Conservation (phyloP, 371 early-diverging fungal genomes). For the Mortierella sp. region DNA sequence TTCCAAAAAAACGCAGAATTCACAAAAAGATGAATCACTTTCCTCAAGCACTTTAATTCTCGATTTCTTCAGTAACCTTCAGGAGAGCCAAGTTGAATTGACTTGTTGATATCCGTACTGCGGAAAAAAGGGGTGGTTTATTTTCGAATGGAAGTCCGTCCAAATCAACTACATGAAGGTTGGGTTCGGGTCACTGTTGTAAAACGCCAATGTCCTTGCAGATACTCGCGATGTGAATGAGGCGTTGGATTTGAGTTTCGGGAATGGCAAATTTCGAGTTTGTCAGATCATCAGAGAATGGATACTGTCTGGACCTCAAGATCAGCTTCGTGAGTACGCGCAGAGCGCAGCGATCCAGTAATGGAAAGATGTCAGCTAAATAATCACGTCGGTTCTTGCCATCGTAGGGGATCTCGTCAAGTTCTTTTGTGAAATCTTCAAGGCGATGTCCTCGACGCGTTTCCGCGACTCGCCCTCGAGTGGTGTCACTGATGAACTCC, state of each 20-base stretch:
- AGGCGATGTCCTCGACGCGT: constrained; percentile 29
- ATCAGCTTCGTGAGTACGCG: constrained; percentile 37
- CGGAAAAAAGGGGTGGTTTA: too few species aligned
- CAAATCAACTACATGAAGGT: too few species aligned
- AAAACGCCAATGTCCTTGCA: too few species aligned
- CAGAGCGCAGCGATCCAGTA: constrained; percentile 25
- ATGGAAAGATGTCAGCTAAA: constrained; percentile 32
- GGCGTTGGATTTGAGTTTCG: too few species aligned
- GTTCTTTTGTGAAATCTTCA: constrained; percentile 43
- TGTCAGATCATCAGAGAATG: too few species aligned
- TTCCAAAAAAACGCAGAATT: too few species aligned
- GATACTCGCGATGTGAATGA: too few species aligned
- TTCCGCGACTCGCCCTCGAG: constrained; percentile 34
- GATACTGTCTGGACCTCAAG: constrained; percentile 12
- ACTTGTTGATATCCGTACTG: constrained; percentile 44
- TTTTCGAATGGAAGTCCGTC: too few species aligned
- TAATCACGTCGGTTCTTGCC: constrained; percentile 34
- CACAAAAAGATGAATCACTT: too few species aligned
- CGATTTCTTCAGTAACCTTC: constrained; percentile 21
- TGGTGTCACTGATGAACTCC: constrained; percentile 10
- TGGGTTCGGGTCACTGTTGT: too few species aligned
- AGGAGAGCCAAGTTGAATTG: constrained; percentile 32
- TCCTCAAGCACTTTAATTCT: too few species aligned
- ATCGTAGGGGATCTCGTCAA: constrained; percentile 55
- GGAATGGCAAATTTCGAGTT: too few species aligned